A percentile compares a stretch with the other conserved stretches of the same genome.
Evolutionary conservation across 2,329 filamentous ascomycete species (phyloP).

Genomic region (Didymella pomorum): DNA sequence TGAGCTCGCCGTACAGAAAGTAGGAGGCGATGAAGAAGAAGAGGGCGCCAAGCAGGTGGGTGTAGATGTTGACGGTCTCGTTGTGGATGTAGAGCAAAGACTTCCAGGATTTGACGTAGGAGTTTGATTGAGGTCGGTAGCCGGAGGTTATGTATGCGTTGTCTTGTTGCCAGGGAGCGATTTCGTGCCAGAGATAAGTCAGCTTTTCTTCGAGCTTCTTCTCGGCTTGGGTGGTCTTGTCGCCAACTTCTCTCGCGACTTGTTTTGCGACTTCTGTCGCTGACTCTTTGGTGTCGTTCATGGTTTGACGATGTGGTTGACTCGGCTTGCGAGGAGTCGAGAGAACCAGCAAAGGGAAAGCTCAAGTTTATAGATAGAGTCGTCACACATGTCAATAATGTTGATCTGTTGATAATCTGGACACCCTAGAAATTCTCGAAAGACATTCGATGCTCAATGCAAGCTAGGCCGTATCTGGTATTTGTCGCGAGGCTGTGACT

Average conservation of each 20-base stretch:
- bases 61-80: constrained; percentile 75
- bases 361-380: too few species aligned
- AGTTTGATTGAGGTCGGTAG: constrained; percentile 70
- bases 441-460: constrained; percentile 2
- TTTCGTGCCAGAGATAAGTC: constrained; percentile 56
- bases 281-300: constrained; percentile 37
- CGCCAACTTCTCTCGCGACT: constrained; percentile 31
- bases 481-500: constrained; percentile 22
- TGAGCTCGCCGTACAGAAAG: constrained; percentile 35
- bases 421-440: background rate
- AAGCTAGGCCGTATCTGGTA: constrained; percentile 24
- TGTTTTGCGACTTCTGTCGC: constrained; percentile 25
- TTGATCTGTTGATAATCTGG: constrained; percentile 3
- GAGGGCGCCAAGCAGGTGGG: constrained; percentile 63
- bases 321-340: too few species aligned
- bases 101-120: constrained; percentile 65
- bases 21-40: constrained; percentile 31
- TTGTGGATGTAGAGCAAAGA: constrained; percentile 72
- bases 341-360: too few species aligned
- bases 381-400: background rate
- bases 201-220: constrained; percentile 57
- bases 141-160: constrained; percentile 74
- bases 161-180: constrained; percentile 61
- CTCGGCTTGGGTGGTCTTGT: background rate
- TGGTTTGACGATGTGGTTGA: constrained; percentile 6